These are phyloP conservation scores for Torulaspora pretoriensis DNA, from an alignment of 1,139 yeast genomes.

Conservation along the genomic window DNA sequence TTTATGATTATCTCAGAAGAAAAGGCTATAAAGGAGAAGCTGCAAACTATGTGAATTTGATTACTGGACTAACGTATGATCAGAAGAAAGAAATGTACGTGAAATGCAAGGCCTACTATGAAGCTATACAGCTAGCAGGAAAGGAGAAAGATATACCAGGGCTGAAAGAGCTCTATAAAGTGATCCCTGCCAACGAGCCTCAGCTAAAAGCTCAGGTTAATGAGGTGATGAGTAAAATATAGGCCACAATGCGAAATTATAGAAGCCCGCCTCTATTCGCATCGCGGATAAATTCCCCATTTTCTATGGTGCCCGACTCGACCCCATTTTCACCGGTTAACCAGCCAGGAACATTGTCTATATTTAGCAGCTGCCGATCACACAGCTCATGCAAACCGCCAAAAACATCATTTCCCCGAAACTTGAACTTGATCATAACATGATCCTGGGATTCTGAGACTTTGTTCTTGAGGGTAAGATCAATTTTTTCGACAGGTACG, in stretches of 20 bases:
- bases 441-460: slow-evolving; percentile 18
- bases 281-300: slow-evolving; percentile 40
- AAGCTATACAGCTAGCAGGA: slow-evolving; percentile 30
- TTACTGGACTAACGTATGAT: slow-evolving; percentile 26
- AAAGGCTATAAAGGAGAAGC: slow-evolving; percentile 31
- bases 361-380: slow-evolving; percentile 49
- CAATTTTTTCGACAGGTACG: slow-evolving; percentile 24
- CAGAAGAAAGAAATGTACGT: slow-evolving; percentile 26
- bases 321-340: slow-evolving; percentile 72
- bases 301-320: slow-evolving; percentile 44
- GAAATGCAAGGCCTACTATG: slow-evolving; percentile 28
- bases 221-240: slow-evolving; percentile 23
- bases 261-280: slow-evolving; percentile 16
- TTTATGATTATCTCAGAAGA: slow-evolving; percentile 38
- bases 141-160: slow-evolving; percentile 29
- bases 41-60: slow-evolving; percentile 27
- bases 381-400: slow-evolving; percentile 76
- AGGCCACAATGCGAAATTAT: slow-evolving; percentile 1
- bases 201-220: slow-evolving; percentile 24
- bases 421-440: slow-evolving; percentile 43
- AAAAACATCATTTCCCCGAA: slow-evolving; percentile 72
- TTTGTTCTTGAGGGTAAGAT: slow-evolving; percentile 18
- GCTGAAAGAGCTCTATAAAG: slow-evolving; percentile 23
- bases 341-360: slow-evolving; percentile 64
- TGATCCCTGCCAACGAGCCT: slow-evolving; percentile 30